phyloP scores from a whole-genome alignment of 1,284 basidiomycete genomes.

The Lentinus polychrous region DNA sequence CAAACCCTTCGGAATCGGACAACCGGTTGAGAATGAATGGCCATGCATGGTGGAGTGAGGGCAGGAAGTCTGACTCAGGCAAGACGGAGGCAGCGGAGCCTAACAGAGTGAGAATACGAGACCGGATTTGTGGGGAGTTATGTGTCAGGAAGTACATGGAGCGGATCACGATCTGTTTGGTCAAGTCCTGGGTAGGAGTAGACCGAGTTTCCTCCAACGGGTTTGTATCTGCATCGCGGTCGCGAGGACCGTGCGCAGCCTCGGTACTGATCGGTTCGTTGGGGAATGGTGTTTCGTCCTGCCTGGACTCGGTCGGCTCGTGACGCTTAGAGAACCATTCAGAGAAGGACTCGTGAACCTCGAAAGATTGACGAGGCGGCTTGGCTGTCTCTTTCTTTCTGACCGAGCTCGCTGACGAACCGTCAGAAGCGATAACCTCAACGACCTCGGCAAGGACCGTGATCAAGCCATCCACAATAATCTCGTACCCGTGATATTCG shows the following conservation, averaged over 20 bases:
- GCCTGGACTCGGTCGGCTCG: conserved; percentile 15
- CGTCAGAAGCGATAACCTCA: conserved; percentile 57
- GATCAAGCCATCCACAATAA: conserved; percentile 81
- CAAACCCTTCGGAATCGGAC: conserved; percentile 64
- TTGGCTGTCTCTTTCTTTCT: conserved; percentile 18
- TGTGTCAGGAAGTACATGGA: conserved; percentile 90
- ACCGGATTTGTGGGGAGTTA: conserved; percentile 73
- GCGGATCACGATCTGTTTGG: conserved; percentile 78
- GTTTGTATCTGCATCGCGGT: conserved; percentile 14
- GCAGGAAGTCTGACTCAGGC: conserved; percentile 69
- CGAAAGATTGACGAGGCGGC: background rate
- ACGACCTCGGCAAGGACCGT: conserved; percentile 79
- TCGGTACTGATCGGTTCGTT: conserved; percentile 18
- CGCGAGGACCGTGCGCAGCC: conserved; percentile 22
- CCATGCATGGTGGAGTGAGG: conserved; percentile 83
- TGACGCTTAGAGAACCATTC: conserved; percentile 58
- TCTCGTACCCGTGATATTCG: conserved; percentile 85
- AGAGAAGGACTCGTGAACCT: conserved; percentile 33
- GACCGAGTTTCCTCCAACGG: conserved; percentile 34
- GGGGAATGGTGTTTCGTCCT: conserved; percentile 39
- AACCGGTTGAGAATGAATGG: conserved; percentile 83
- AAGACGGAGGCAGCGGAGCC: conserved; percentile 69
- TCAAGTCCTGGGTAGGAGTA: conserved; percentile 67
- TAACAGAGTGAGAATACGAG: conserved; percentile 72
- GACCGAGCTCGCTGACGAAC: conserved; percentile 9